Conservation (phyloP, 371 early-diverging fungal genomes). For the Rhizopus delemar region DNA sequence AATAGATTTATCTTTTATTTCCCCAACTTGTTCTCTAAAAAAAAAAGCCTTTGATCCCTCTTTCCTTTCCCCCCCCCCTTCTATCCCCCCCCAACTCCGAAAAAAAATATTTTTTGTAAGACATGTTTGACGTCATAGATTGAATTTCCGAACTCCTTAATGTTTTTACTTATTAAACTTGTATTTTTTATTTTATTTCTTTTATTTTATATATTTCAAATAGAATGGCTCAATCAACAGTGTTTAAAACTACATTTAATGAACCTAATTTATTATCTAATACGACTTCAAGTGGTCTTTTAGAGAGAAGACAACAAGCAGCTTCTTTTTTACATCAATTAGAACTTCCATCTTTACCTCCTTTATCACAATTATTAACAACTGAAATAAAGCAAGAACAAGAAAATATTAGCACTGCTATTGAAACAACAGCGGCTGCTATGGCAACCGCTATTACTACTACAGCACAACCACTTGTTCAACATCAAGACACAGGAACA, state of each 20-base stretch:
- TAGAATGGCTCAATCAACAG: neutral
- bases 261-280: neutral
- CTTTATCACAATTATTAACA: conserved; percentile 34
- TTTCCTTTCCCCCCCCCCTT: no score
- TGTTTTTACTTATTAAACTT: conserved; percentile 3
- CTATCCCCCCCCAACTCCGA: no score
- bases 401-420: conserved; percentile 9
- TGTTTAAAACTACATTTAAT: neutral
- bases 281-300: conserved; percentile 13
- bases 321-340: conserved; percentile 35
- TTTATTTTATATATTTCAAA: neutral
- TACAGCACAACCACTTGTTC: conserved; percentile 22
- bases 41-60: no score
- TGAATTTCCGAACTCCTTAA: neutral
- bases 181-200: neutral
- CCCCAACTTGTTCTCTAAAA: no score
- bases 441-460: conserved; percentile 13
- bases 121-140: neutral
- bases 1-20: no score
- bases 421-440: conserved; percentile 10
- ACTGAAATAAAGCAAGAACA: conserved; percentile 12
- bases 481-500: conserved; percentile 5
- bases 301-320: conserved; percentile 41
- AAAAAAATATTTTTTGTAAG: neutral
- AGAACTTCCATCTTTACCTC: conserved; percentile 37